A percentile compares a stretch with the other conserved stretches of the same genome.
These are phyloP conservation scores for Aspergillus steynii DNA, from an alignment of 495 filamentous ascomycete species.

Conservation along the genomic window DNA sequence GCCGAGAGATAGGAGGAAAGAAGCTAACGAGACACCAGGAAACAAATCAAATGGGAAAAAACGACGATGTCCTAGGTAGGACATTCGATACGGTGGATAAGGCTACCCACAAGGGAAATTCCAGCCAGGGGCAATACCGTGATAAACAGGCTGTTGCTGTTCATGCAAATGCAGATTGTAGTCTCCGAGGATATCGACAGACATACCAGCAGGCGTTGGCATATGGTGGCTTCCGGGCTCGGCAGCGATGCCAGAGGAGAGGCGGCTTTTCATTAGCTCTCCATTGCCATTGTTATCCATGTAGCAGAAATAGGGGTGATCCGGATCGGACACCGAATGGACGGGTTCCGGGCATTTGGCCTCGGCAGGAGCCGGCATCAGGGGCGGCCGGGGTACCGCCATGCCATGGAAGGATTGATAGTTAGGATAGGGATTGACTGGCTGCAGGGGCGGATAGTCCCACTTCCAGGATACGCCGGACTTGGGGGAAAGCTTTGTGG, in stretches of 20 bases:
- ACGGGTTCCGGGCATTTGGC: constrained; percentile 18
- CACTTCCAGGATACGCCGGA: constrained; percentile 33
- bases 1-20: constrained; percentile 4
- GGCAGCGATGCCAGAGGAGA: constrained; percentile 18
- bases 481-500: constrained; percentile 23
- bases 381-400: constrained; percentile 19
- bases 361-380: constrained; percentile 21
- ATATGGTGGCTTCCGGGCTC: constrained; percentile 19
- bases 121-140: constrained; percentile 32
- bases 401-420: constrained; percentile 32
- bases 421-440: constrained; percentile 22
- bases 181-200: constrained; percentile 30
- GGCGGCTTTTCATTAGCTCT: constrained; percentile 15
- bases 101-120: constrained; percentile 32
- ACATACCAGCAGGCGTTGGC: constrained; percentile 14
- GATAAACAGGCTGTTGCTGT: constrained; percentile 25
- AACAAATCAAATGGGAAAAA: constrained; percentile 3
- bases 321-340: constrained; percentile 12
- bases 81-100: background rate
- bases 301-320: constrained; percentile 23
- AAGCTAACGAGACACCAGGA: background rate
- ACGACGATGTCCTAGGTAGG: background rate
- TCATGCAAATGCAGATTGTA: constrained; percentile 32
- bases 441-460: constrained; percentile 32
- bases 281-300: constrained; percentile 10